Evolutionary conservation across 129 eudicot species (phyloP).

Genomic region (Helichrysum umbraculigerum): DNA sequence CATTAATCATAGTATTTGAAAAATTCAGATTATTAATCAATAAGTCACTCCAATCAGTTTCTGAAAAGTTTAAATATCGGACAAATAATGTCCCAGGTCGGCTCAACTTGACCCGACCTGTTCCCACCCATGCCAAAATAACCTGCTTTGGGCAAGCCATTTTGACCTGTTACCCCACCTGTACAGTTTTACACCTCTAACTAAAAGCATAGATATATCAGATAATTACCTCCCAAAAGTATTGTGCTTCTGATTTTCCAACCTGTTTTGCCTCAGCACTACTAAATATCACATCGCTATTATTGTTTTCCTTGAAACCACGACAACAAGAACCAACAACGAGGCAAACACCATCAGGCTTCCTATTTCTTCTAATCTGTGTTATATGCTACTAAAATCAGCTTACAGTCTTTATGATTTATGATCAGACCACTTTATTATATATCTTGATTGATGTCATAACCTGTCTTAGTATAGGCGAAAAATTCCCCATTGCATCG

Average conservation of each 20-base stretch:
- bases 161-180: neutral
- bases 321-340: slow-evolving; percentile 95
- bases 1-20: neutral
- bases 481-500: slow-evolving; percentile 99
- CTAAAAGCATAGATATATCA: neutral
- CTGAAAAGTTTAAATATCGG: neutral
- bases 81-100: neutral
- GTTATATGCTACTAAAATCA: slow-evolving; percentile 6
- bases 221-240: slow-evolving; percentile 92
- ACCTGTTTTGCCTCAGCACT: slow-evolving; percentile 70
- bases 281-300: slow-evolving; percentile 85
- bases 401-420: neutral
- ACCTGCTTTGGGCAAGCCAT: neutral
- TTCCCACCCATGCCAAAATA: neutral
- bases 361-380: slow-evolving; percentile 83
- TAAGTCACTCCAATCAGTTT: neutral
- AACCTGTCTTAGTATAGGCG: slow-evolving; percentile 92
- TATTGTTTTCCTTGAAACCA: slow-evolving; percentile 69
- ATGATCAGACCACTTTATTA: neutral
- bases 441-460: slow-evolving; percentile 22
- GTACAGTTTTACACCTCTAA: neutral
- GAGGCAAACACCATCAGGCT: slow-evolving; percentile 97
- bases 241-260: slow-evolving; percentile 79
- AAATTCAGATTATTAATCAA: neutral
- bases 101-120: neutral